Evolutionary conservation across 1,284 basidiomycete genomes (phyloP), one percentile per base, ranked within the genome.

Genomic region (Irpex sp.): DNA sequence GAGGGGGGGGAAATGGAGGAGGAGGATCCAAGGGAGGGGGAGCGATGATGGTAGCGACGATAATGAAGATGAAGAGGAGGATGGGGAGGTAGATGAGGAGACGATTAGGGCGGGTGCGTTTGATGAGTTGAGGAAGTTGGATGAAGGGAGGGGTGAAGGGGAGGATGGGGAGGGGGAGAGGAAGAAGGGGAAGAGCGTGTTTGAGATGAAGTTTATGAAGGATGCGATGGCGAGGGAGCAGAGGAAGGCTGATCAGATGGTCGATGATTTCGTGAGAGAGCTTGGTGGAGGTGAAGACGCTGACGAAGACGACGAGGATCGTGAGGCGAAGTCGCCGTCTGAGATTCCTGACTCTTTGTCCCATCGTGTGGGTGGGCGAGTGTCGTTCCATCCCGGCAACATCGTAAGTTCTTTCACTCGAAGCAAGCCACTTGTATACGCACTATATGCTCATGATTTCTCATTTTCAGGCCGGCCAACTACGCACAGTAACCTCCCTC

Each of bases 131-230:
- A 77, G 77, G 37, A 73, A 73, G 46, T 71, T 92, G 26, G 76
- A 55, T 17, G 26, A 2, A 3, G 19, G 8, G 13, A n/a, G 81
- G 49, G 74, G 73, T n/a, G 75, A 77, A 11, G 79, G 79, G 5
- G 74, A 74, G 19, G 75, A 77, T 9, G 79, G 79, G 6, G 74
- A 66, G 1, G 67, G 66, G 11, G 76, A 70, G 15, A 71, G 68
- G 9, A 72, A 72, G 65, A 83, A 84, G 69, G 78, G 80, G 63
- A 88, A 88, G 72, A 86, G 88, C 70, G 82, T 97, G 9, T 91
- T 95, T 75, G 83, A 86, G 68, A 96, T 97, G 95, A 95, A 95
- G 77, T 97, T 97, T 76, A 97, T 97, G 95, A 88, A 91, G 73
- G 90, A 95, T 64, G 94, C 93, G 0, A 87, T 90, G 77, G 85